Evolutionary conservation across 2,329 filamentous ascomycete genomes (phyloP), one percentile per base, ranked within the genome.

Genomic region (Colletotrichum tabaci): DNA sequence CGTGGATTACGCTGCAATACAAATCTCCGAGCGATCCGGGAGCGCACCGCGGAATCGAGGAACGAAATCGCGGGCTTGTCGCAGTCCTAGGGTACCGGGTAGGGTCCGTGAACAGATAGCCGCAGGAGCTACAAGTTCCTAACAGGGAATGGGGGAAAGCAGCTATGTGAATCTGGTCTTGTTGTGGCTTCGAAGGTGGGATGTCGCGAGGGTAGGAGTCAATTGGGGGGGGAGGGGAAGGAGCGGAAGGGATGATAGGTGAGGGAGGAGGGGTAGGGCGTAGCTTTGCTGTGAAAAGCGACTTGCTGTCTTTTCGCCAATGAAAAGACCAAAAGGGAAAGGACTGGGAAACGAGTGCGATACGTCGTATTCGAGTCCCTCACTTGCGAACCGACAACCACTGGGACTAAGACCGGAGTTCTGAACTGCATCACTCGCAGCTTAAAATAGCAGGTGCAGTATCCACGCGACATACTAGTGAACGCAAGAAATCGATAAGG

Each of bases 11-110:
- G 44, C 18, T 53, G 55, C 40, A 21, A 49, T 12, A 26, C 3
- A 40, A 67, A 62, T 71, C 44, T 62, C 68, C 68, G 68, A 60
- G 64, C 57, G 68, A 52, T 67, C 64, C 64, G 68, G 57, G 23
- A 8, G 57, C 49, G 53, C 42, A 40, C 47, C 12, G 30, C 26
- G 21, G n/a, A 6, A 44, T 47, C 21, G 21, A 61, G 13, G n/a
- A 50, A 56, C 4, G 16, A 38, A 38, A 18, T 38, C 16, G 26
- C 15, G 46, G 50, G 18, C 21, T 56, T n/a, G 35, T 47, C 53
- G 26, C 16, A 47, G 57, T 46, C 8, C 26, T 30, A 60, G 23
- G 38, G 40, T 42, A 53, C 52, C 61, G 46, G 46, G 35, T 38
- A 38, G 35, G 35, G 9, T 10, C 46, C 53, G 57, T 35, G 64